Percentiles rank a stretch among this genome's conserved stretches.
phyloP scores from a whole-genome alignment of 306 rosid species.

The Prunus mume region DNA sequence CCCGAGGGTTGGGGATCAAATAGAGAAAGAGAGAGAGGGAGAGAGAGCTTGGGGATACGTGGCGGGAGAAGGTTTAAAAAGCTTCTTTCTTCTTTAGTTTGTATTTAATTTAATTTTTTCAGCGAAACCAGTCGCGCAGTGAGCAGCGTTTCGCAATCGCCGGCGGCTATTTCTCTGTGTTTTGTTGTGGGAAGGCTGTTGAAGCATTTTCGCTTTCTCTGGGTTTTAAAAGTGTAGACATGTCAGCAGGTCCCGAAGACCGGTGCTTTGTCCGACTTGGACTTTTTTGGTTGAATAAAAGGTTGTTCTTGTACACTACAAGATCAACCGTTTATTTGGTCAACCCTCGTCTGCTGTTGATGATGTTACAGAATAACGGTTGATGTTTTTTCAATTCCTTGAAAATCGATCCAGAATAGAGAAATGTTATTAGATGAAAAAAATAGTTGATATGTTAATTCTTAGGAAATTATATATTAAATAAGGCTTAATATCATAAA shows the following conservation, averaged over 20 bases:
- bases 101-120: background rate
- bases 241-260: conserved; percentile 2
- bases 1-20: conserved; percentile 19
- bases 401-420: no score
- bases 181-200: background rate
- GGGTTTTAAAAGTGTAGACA: background rate
- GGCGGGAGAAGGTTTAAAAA: background rate
- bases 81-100: background rate
- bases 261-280: background rate
- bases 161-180: conserved; percentile 31
- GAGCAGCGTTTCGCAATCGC: conserved; percentile 18
- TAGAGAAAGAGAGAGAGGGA: background rate
- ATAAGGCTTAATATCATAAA: no score
- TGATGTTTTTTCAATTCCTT: no score
- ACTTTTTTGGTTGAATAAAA: background rate
- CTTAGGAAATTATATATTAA: no score
- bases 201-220: background rate
- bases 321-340: background rate
- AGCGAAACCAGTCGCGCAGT: background rate
- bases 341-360: background rate
- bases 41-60: conserved; percentile 3
- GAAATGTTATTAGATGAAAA: no score
- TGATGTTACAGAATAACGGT: background rate
- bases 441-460: no score
- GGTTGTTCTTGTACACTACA: background rate